Base-by-base conservation (phyloP, 176 grass and related monocot genomes). In the Aegilops tauschii region DNA sequence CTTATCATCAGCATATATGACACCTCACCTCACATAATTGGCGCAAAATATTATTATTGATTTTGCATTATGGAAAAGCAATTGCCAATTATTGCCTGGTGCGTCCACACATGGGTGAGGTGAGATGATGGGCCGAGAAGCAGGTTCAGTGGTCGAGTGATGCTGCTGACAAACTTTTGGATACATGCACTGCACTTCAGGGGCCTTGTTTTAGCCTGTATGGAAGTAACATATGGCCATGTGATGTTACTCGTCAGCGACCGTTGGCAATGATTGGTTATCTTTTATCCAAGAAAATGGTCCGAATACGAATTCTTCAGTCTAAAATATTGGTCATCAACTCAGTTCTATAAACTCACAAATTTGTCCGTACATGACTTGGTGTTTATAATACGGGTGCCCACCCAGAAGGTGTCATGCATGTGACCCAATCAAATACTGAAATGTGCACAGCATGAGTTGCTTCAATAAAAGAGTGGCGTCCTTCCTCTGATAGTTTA, bases 21-120 rank as follows among this genome's bases (percentile, higher is more conserved):
- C 78, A 82, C 83, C 83, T 86, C 72, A 72, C 79, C 71, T 82
- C 39, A 29, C 36, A 73, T 74, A 11, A 42, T 30, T 52, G 77
- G 28, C 14, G 54, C 56, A 20, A 9, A 65, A 18, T 49, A 49
- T 49, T 49, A 13, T 0, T 52, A 54, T 54, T 54, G 6, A 16
- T 18, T 54, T 2, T 54, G 50, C 50, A 18, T 17, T 18, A 6
- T 18, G 16, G 17, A 18, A 17, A 52, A 54, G 6, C 14, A 17
- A 54, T 17, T 54, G 50, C 3, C 39, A 36, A 67, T 87, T 66
- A 67, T 76, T 75, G 8, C 47, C 47, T 5, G 12, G 47, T 16
- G 47, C 25, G 8, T 25, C 67, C 28, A 11, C 66, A 62, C 35
- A 71, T 36, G 65, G 16, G 23, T 50, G 13, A 50, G 13, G 5